Percentiles rank a stretch among this genome's conserved stretches.
These are phyloP conservation scores for Lichtheimia ramosa DNA, from an alignment of 371 early-diverging fungal species.

Conservation along the genomic window DNA sequence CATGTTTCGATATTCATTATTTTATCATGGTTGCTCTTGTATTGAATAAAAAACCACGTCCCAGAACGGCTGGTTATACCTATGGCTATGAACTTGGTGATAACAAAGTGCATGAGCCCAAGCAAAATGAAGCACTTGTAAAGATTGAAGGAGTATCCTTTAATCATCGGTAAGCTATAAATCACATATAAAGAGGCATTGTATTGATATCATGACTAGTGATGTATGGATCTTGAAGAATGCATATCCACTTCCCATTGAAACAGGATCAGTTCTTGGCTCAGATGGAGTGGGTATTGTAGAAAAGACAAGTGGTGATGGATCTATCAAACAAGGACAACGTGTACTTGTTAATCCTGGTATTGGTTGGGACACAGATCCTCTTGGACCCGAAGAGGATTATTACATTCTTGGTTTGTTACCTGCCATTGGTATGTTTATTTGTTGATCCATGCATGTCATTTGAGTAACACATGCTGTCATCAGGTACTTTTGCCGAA, in stretches of 20 bases:
- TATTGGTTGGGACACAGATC: conserved; percentile 59
- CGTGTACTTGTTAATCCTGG: conserved; percentile 59
- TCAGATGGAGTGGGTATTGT: conserved; percentile 62
- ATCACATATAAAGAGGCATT: neutral
- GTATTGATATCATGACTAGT: neutral
- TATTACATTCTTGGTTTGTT: conserved; percentile 60
- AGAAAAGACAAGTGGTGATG: neutral
- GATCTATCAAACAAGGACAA: conserved; percentile 21
- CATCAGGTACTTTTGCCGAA: conserved; percentile 56
- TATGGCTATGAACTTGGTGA: conserved; percentile 30
- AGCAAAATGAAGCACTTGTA: conserved; percentile 43
- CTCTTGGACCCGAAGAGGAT: conserved; percentile 58
- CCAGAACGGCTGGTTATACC: neutral
- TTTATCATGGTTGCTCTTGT: conserved; percentile 7
- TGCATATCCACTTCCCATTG: conserved; percentile 32
- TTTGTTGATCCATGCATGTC: neutral
- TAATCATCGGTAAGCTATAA: conserved; percentile 56
- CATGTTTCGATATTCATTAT: neutral
- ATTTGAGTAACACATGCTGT: conserved; percentile 5
- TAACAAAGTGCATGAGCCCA: neutral
- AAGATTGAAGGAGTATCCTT: conserved; percentile 63
- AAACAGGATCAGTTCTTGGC: conserved; percentile 52
- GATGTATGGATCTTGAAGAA: conserved; percentile 66
- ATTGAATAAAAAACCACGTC: conserved; percentile 4
- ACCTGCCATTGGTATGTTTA: conserved; percentile 31